phyloP scores from a whole-genome alignment of 257 asterid genomes.

The Eucommia ulmoides region DNA sequence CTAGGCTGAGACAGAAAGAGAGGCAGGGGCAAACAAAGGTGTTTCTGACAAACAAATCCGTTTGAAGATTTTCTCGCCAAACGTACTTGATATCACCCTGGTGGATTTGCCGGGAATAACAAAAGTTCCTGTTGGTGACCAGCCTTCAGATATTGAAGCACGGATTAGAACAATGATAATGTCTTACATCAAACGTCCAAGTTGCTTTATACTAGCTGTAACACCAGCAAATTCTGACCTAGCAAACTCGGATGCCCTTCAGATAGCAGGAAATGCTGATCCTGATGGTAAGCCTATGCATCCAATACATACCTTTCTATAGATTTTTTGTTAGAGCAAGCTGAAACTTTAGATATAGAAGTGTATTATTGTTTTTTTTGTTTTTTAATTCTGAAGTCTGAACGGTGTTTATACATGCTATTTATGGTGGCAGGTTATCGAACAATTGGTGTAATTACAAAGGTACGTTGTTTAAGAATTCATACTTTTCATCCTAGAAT shows the following conservation, averaged over 20 bases:
- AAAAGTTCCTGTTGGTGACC: slow-evolving; percentile 95
- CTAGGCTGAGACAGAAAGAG: slow-evolving; percentile 85
- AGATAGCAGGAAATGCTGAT: slow-evolving; percentile 92
- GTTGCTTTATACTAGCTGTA: slow-evolving; percentile 84
- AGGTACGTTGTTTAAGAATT: slow-evolving; percentile 26
- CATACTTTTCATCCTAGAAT: background rate
- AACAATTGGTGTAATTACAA: slow-evolving; percentile 91
- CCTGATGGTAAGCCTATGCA: slow-evolving; percentile 87
- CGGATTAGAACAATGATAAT: slow-evolving; percentile 92
- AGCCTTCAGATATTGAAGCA: slow-evolving; percentile 91
- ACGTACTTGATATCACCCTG: slow-evolving; percentile 87
- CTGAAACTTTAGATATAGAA: background rate
- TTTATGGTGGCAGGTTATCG: slow-evolving; percentile 61
- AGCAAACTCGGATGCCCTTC: slow-evolving; percentile 97
- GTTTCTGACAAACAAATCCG: slow-evolving; percentile 85
- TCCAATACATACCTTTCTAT: too few species aligned
- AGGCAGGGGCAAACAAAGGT: slow-evolving; percentile 79
- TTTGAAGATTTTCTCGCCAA: slow-evolving; percentile 76
- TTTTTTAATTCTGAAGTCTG: background rate
- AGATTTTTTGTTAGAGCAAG: background rate
- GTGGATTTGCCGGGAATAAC: slow-evolving; percentile 97
- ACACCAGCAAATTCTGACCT: slow-evolving; percentile 95
- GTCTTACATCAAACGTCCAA: slow-evolving; percentile 57
- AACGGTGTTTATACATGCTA: slow-evolving; percentile 7
- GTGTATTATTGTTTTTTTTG: background rate